A percentile compares a stretch with the other conserved stretches of the same genome.
phyloP scores from a whole-genome alignment of 1,284 basidiomycete genomes.

The Anthracocystis panici-leucophaei region DNA sequence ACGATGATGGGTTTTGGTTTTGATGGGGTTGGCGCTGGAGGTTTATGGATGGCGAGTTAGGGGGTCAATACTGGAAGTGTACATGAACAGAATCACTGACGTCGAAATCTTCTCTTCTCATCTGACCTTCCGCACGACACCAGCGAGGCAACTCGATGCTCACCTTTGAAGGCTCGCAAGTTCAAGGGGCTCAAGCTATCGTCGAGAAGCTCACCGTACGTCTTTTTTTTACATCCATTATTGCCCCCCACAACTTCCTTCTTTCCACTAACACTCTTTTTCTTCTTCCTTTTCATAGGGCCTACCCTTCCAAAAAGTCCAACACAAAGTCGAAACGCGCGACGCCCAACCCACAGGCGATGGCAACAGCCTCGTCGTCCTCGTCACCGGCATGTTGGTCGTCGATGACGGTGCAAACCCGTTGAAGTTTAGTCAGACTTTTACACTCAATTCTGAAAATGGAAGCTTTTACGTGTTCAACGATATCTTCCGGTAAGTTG shows the following conservation, averaged over 20 bases:
- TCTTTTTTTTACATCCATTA: no score
- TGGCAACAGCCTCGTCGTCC: slow-evolving; percentile 81
- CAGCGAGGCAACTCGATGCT: slow-evolving; percentile 89
- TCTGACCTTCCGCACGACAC: not conserved
- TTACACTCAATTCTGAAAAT: slow-evolving; percentile 87
- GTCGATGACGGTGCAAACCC: slow-evolving; percentile 62
- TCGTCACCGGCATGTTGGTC: slow-evolving; percentile 84
- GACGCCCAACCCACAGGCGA: slow-evolving; percentile 88
- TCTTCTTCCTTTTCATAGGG: slow-evolving; percentile 71
- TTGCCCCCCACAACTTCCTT: not conserved
- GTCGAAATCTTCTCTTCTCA: not conserved
- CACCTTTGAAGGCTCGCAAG: slow-evolving; percentile 81
- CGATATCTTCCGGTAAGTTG: slow-evolving; percentile 63
- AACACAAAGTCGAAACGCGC: slow-evolving; percentile 84
- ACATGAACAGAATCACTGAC: not conserved
- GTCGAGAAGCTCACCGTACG: slow-evolving; percentile 83
- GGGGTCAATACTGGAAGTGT: no score
- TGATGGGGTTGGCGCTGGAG: no score
- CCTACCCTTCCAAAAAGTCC: slow-evolving; percentile 84
- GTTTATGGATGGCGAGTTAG: no score
- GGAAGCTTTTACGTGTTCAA: slow-evolving; percentile 84
- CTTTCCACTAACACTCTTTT: not conserved
- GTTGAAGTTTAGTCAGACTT: slow-evolving; percentile 71
- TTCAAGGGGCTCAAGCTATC: slow-evolving; percentile 77
- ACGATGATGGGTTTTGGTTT: no score